These are phyloP conservation scores for Colletotrichum spinosum DNA, from an alignment of 2,329 filamentous ascomycete species.

Conservation along the genomic window DNA sequence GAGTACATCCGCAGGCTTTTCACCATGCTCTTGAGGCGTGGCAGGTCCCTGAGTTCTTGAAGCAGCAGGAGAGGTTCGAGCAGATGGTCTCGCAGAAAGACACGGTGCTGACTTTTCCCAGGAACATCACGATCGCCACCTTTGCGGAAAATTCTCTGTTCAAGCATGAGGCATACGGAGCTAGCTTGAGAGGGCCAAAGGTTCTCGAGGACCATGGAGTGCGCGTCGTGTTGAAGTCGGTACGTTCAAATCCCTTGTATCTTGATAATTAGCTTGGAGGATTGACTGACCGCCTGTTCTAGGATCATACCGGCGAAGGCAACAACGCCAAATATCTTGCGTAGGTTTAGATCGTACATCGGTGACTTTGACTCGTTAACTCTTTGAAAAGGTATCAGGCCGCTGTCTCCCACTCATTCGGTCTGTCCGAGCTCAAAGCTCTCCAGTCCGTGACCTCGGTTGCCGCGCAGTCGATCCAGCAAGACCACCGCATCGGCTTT, in stretches of 20 bases:
- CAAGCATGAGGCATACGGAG: slow-evolving; percentile 54
- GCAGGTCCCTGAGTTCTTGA: slow-evolving; percentile 53
- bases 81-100: too few relatives aligned
- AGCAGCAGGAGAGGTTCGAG: slow-evolving; percentile 44
- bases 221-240: slow-evolving; percentile 56
- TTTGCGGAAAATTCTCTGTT: slow-evolving; percentile 55
- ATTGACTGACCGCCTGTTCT: not conserved
- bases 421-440: slow-evolving; percentile 52
- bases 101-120: not conserved
- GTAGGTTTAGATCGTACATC: slow-evolving; percentile 28
- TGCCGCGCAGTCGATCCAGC: slow-evolving; percentile 55
- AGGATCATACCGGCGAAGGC: slow-evolving; percentile 49
- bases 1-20: slow-evolving; percentile 52
- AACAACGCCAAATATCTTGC: slow-evolving; percentile 55
- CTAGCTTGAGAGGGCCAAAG: slow-evolving; percentile 52
- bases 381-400: slow-evolving; percentile 44
- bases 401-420: slow-evolving; percentile 52
- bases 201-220: slow-evolving; percentile 53
- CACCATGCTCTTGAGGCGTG: slow-evolving; percentile 55
- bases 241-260: not conserved
- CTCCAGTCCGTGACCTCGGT: slow-evolving; percentile 57
- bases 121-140: slow-evolving; percentile 54
- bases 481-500: slow-evolving; percentile 57
- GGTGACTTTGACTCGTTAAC: not conserved
- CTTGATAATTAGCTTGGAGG: not conserved